phyloP scores from a whole-genome alignment of 768 basidiomycete genomes.

The Gymnopilus junonius region DNA sequence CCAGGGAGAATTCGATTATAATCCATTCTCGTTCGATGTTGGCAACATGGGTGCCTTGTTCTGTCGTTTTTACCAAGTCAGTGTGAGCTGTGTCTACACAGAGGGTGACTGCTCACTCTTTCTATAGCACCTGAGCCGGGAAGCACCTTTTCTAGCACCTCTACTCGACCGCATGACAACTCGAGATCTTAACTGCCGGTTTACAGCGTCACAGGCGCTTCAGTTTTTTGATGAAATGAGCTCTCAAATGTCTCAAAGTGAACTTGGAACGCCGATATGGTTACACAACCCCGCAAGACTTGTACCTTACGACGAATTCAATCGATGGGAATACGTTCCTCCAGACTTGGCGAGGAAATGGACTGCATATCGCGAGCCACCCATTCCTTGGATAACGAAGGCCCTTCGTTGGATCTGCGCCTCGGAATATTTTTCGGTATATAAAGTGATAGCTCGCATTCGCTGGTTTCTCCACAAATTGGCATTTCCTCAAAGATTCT shows the following conservation, averaged over 20 bases:
- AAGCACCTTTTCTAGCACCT: conserved; percentile 28
- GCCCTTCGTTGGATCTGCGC: conserved; percentile 1
- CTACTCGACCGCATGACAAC: conserved; percentile 5
- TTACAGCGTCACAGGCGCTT: conserved; percentile 30
- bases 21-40: conserved; percentile 28
- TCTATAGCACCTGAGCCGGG: conserved; percentile 16
- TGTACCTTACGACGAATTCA: conserved; percentile 8
- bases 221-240: conserved; percentile 24
- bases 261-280: background rate
- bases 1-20: conserved; percentile 6
- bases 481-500: background rate
- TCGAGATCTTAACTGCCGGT: conserved; percentile 13
- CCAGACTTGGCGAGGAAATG: conserved; percentile 17
- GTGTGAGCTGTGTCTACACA: background rate
- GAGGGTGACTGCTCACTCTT: background rate
- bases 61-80: conserved; percentile 6
- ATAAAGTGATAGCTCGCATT: background rate
- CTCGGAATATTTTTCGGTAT: background rate
- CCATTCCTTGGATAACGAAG: conserved; percentile 3
- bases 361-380: conserved; percentile 19
- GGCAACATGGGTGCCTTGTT: conserved; percentile 19
- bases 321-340: conserved; percentile 23
- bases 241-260: background rate
- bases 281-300: background rate
- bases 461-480: background rate